Evolutionary conservation across 2,329 filamentous ascomycete genomes (phyloP).

Genomic region (Paraconiothyrium sp.): DNA sequence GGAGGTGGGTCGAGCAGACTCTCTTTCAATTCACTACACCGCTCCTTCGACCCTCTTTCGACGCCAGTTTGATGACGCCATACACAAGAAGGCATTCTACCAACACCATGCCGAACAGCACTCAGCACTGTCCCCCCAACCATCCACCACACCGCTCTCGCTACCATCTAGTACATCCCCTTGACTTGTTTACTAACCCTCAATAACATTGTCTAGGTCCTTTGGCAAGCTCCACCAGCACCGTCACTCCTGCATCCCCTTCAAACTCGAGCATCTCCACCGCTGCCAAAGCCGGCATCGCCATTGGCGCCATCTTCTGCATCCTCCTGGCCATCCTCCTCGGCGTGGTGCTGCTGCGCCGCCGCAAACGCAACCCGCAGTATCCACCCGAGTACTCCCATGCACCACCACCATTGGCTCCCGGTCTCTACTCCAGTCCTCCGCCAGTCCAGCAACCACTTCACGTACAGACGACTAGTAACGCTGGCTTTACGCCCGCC

Average conservation of each 20-base stretch:
- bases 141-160: too few relatives aligned
- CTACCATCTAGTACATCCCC: too few relatives aligned
- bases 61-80: neutral
- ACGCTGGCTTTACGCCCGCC: neutral
- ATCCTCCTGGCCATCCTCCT: conserved; percentile 24
- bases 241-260: neutral
- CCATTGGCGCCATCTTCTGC: conserved; percentile 25
- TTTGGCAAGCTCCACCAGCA: neutral
- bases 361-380: conserved; percentile 13
- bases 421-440: conserved; percentile 19
- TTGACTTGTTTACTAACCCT: neutral
- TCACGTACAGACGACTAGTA: conserved; percentile 10
- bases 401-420: conserved; percentile 16
- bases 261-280: conserved; percentile 15
- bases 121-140: neutral
- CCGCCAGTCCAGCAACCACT: conserved; percentile 21
- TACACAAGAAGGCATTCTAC: neutral
- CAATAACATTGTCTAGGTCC: neutral
- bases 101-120: neutral
- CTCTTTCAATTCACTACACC: neutral
- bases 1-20: neutral
- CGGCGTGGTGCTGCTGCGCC: conserved; percentile 19
- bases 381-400: conserved; percentile 8
- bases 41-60: neutral
- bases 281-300: conserved; percentile 28